Conservation (phyloP, 352 stramenopile genomes). For the Phytopythium boreale region DNA sequence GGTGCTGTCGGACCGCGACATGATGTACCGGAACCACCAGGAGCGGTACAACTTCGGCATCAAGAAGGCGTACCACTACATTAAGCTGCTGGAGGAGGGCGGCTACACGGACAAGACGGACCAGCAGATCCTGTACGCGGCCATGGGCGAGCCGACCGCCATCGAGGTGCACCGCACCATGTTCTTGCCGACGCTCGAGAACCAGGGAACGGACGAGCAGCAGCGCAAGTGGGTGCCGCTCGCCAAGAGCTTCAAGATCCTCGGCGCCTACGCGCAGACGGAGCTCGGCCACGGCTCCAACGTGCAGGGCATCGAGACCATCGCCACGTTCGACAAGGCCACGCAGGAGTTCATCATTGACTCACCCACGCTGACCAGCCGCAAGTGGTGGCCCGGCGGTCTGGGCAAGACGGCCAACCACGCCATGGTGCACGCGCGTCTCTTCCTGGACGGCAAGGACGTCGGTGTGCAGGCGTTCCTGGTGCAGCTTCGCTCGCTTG, state of each 20-base stretch:
- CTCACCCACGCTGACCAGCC: slow-evolving; percentile 91
- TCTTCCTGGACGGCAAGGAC: slow-evolving; percentile 53
- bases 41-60: too few relatives aligned
- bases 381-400: slow-evolving; percentile 96
- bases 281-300: slow-evolving; percentile 95
- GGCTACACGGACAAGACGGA: too few relatives aligned
- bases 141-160: too few relatives aligned
- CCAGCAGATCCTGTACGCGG: too few relatives aligned
- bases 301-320: slow-evolving; percentile 89
- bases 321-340: slow-evolving; percentile 87
- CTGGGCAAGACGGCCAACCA: slow-evolving; percentile 90
- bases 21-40: too few relatives aligned
- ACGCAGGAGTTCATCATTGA: slow-evolving; percentile 93
- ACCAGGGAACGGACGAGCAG: slow-evolving; percentile 61
- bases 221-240: slow-evolving; percentile 61
- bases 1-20: too few relatives aligned
- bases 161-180: too few relatives aligned
- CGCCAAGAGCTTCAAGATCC: slow-evolving; percentile 57
- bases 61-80: too few relatives aligned
- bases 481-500: slow-evolving; percentile 83
- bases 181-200: too few relatives aligned
- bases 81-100: too few relatives aligned
- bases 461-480: slow-evolving; percentile 94
- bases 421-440: slow-evolving; percentile 90
- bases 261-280: slow-evolving; percentile 94